Evolutionary conservation across 208 protist genomes (phyloP).

Genomic region (Phytomonas francai): DNA sequence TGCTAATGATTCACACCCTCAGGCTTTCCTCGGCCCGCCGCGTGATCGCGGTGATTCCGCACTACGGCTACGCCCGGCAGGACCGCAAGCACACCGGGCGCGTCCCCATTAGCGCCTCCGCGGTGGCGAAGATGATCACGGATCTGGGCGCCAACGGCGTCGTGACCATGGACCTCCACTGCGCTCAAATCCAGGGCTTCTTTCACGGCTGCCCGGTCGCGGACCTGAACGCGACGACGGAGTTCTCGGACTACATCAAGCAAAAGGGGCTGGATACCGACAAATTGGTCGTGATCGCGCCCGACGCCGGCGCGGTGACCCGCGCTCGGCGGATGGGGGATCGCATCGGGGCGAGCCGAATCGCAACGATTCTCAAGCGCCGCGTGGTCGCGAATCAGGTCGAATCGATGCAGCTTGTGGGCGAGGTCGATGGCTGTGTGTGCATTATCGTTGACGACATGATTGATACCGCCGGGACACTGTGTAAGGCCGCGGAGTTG

Average conservation of each 20-base stretch:
- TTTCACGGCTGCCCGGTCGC: conserved; percentile 92
- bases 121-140: conserved; percentile 91
- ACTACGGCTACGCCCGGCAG: conserved; percentile 95
- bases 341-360: conserved; percentile 75
- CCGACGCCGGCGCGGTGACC: conserved; percentile 94
- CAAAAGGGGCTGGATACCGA: conserved; percentile 56
- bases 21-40: conserved; percentile 83
- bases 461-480: conserved; percentile 95
- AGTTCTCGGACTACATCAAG: conserved; percentile 85
- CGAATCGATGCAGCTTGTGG: conserved; percentile 92
- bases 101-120: conserved; percentile 93
- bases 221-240: conserved; percentile 81
- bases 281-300: conserved; percentile 91
- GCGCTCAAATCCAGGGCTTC: conserved; percentile 94
- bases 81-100: conserved; percentile 93
- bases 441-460: conserved; percentile 98
- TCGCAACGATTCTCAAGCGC: conserved; percentile 94
- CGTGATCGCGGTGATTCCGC: conserved; percentile 93
- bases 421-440: conserved; percentile 91
- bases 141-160: conserved; percentile 88
- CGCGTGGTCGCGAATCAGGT: conserved; percentile 90
- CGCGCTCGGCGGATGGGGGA: conserved; percentile 83
- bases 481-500: conserved; percentile 92
- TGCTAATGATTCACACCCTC: conserved; percentile 92
- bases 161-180: conserved; percentile 93